phyloP scores from a whole-genome alignment of 1,284 basidiomycete species.

The Puccinia hordei region DNA sequence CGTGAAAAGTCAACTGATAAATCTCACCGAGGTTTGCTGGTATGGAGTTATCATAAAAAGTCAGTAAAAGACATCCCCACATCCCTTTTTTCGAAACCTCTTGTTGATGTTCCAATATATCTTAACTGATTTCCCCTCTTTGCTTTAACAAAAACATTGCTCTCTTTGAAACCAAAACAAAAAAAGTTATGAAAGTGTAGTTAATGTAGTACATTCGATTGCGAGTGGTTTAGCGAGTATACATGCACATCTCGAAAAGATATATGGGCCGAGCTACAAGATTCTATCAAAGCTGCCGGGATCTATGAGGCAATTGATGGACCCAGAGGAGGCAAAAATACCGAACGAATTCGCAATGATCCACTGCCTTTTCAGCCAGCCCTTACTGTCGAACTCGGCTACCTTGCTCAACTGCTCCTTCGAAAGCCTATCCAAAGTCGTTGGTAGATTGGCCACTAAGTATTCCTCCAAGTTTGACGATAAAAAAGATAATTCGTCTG shows the following conservation, averaged over 20 bases:
- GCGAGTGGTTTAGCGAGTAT: slow-evolving; percentile 28
- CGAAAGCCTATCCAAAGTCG: slow-evolving; percentile 13
- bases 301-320: slow-evolving; percentile 12
- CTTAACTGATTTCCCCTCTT: background rate
- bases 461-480: slow-evolving; percentile 14
- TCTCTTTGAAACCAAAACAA: background rate
- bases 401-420: slow-evolving; percentile 11
- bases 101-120: background rate
- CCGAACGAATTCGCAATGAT: slow-evolving; percentile 28
- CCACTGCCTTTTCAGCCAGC: background rate
- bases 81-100: background rate
- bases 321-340: background rate
- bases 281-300: slow-evolving; percentile 24
- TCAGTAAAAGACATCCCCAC: background rate
- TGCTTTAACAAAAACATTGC: background rate
- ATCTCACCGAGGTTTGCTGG: slow-evolving; percentile 26
- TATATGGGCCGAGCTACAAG: slow-evolving; percentile 33
- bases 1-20: slow-evolving; percentile 9
- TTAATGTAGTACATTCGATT: slow-evolving; percentile 39
- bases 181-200: slow-evolving; percentile 39
- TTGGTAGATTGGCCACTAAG: slow-evolving; percentile 10
- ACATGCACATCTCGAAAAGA: slow-evolving; percentile 21
- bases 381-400: background rate
- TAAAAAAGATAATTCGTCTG: background rate
- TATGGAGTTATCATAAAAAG: slow-evolving; percentile 36